A percentile compares a stretch with the other conserved stretches of the same genome.
These are phyloP conservation scores for Fusarium sp. DNA, from an alignment of 2,329 filamentous ascomycete species.

Conservation along the genomic window DNA sequence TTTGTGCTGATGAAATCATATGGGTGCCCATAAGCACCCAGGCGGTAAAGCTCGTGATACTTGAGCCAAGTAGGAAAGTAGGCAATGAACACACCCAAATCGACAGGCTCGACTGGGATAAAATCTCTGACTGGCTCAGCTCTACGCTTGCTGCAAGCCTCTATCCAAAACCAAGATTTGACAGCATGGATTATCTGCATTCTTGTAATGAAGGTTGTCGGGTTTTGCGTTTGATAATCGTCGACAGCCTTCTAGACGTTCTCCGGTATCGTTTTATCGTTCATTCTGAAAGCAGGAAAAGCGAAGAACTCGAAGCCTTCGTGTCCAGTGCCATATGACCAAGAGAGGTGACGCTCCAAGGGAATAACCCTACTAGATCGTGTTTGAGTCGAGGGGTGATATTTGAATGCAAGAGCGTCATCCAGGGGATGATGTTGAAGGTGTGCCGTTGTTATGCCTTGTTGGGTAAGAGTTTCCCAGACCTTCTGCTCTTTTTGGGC, in stretches of 20 bases:
- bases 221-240: neutral
- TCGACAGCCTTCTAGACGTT: neutral
- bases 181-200: constrained; percentile 2
- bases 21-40: neutral
- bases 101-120: no score
- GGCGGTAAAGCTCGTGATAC: neutral
- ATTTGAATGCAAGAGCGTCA: neutral
- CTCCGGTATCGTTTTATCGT: neutral
- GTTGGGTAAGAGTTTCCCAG: accelerated
- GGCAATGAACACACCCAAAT: neutral
- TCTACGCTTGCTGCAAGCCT: neutral
- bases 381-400: accelerated
- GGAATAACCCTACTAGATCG: neutral
- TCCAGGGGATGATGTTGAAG: accelerated
- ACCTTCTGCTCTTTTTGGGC: neutral
- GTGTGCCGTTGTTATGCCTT: neutral
- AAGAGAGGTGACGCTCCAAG: no score
- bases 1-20: neutral
- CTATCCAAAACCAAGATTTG: constrained; percentile 1
- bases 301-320: neutral
- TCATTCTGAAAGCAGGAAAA: neutral
- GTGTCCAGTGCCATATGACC: no score
- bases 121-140: neutral
- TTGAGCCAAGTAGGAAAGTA: constrained; percentile 7
- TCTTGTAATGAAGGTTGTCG: neutral